Evolutionary conservation across 306 rosid species (phyloP), one percentile per base, ranked within the genome.

Genomic region (Arachis stenosperma): DNA sequence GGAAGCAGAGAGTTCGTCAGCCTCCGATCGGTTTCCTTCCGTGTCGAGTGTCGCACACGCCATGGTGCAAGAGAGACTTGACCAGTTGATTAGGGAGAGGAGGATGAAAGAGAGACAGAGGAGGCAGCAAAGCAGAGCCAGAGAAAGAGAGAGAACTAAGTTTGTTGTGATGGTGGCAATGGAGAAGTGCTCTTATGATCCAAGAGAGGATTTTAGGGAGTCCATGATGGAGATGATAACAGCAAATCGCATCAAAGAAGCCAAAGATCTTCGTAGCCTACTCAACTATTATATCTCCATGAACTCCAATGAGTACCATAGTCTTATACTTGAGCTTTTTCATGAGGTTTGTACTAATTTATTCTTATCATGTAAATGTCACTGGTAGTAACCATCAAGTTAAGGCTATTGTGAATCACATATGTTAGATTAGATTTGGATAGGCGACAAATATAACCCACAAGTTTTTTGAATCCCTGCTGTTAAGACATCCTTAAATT

Each of bases 51-150:
- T 91, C 7, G 89, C 97, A 3, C 96, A 94, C 43, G 99, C 99
- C 65, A 94, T 94, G 99, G 97, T 91, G 63, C 99, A 91, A 77
- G 99, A 91, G 79, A 85, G 91, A 70, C 88, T 94, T 15, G 95
- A 89, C 51, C 96, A 91, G 65, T 83, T 91, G 84, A 91, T 94
- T n/a, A 85, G 84, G 82, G 90, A 90, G 53, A 84, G 78, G 61
- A 87, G 77, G 65, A 55, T 65, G 14, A 69, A 55, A 47, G 88
- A 85, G 77, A 87, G 91, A 69, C 78, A 85, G 51, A 82, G 81
- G 83, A 85, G 15, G 29, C 51, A 79, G 4, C 81, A 82, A 51
- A 80, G 56, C 50, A 70, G 79, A 39, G 86, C 79, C 67, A 90
- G 80, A 14, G 86, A 51, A 43, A 70, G 79, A 39, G 86, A 82